Percentiles rank a stretch among this genome's conserved stretches.
phyloP scores from a whole-genome alignment of 2,329 filamentous ascomycete species.

The Aspergillus ochraceoroseus region DNA sequence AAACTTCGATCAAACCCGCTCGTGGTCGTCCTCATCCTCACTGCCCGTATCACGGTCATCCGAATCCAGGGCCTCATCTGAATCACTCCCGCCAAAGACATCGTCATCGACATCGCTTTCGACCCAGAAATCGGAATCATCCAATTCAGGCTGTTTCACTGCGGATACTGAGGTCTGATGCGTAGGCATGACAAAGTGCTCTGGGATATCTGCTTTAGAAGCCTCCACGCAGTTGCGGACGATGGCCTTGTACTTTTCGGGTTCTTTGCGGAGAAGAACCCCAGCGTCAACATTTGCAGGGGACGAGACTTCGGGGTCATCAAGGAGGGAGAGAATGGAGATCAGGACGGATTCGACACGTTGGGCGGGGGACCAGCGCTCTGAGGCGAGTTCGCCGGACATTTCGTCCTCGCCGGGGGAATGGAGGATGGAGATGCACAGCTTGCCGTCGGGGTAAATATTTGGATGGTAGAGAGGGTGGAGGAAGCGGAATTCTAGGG shows the following conservation, averaged over 20 bases:
- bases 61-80: constrained; percentile 46
- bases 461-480: constrained; percentile 85
- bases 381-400: constrained; percentile 82
- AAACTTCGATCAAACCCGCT: constrained; percentile 1
- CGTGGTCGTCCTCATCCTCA: constrained; percentile 48
- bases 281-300: constrained; percentile 93
- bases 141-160: constrained; percentile 57
- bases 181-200: constrained; percentile 76
- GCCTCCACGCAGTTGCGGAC: constrained; percentile 66
- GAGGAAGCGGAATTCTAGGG: constrained; percentile 71
- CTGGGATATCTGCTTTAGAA: constrained; percentile 74
- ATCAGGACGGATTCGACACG: constrained; percentile 92
- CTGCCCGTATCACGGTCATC: constrained; percentile 50
- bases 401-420: constrained; percentile 85
- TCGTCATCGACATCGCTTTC: constrained; percentile 67
- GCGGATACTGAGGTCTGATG: constrained; percentile 52
- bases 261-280: constrained; percentile 73
- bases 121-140: constrained; percentile 73
- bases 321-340: constrained; percentile 83
- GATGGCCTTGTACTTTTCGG: constrained; percentile 62
- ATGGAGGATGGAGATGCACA: constrained; percentile 97
- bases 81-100: constrained; percentile 71
- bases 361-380: constrained; percentile 92
- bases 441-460: constrained; percentile 80
- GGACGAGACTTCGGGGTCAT: constrained; percentile 88